Base-by-base conservation (phyloP, 345 rosid genomes). In the Pugionium dolabratum region DNA sequence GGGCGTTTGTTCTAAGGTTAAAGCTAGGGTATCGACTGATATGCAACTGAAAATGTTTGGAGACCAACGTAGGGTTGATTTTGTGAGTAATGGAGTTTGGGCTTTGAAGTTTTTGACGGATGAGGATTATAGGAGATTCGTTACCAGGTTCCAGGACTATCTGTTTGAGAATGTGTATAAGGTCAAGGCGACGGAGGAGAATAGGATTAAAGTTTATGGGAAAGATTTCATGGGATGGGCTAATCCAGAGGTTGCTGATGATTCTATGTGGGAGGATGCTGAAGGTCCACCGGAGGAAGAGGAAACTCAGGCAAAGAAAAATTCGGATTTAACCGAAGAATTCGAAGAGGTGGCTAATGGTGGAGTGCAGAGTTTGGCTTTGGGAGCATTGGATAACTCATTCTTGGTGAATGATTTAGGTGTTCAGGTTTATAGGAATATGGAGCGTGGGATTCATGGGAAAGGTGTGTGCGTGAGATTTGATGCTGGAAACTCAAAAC, bases 251-350 rank as follows among this genome's bases (percentile, higher is more conserved):
- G 78, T 66, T 6, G 98, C 98, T 0, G 98, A 92, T 69, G 95
- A 92, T 71, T 79, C 96, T 2, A 78, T 86, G 86, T 92, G 98
- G 98, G 98, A 87, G 63, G 93, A 89, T 76, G 95, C 88, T 1
- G 88, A 79, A 54, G 87, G 78, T 70, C 83, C 66, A 41, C 43
- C 70, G 7, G 83, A 69, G 42, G 73, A 54, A 10, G 69, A 71
- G 45, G 68, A 66, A 4, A 59, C 83, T 3, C 85, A 73, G 5
- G 61, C 48, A 3, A 75, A 78, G 67, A 61, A 32, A 9, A 79
- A 54, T 34, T 69, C 41, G 46, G 84, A 85, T 59, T 70, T 81
- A 79, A 61, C 87, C 25, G 94, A 92, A 80, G 98, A 93, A 70
- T 83, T 89, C 11, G 95, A 93, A 77, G 98, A 93, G 74, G 86